Conservation (phyloP, 108 stramenopile genomes). For the Seminavis robusta region DNA sequence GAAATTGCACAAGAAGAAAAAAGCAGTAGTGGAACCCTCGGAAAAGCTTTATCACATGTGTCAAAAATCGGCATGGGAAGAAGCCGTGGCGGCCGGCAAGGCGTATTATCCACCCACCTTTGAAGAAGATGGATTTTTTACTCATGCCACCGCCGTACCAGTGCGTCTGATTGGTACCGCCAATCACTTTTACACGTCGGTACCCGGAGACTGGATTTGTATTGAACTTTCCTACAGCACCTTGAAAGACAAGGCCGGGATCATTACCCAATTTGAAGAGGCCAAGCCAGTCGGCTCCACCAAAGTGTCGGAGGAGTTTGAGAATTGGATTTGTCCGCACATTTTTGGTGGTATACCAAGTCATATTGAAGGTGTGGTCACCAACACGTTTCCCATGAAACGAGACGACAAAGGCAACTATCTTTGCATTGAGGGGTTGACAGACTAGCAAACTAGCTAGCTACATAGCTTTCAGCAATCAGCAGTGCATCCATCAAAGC, state of each 20-base stretch:
- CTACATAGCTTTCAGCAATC: too few species aligned
- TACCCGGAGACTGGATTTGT: slow-evolving; percentile 78
- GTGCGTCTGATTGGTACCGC: slow-evolving; percentile 60
- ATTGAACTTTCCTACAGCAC: slow-evolving; percentile 47
- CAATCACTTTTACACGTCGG: slow-evolving; percentile 76
- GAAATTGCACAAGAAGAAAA: not conserved
- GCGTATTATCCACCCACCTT: slow-evolving; percentile 89
- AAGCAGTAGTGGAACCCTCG: not conserved
- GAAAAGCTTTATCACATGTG: slow-evolving; percentile 79
- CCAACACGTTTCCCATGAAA: slow-evolving; percentile 52
- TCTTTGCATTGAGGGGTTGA: slow-evolving; percentile 58
- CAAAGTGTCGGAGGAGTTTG: slow-evolving; percentile 20
- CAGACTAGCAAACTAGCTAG: too few species aligned
- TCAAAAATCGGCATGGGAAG: slow-evolving; percentile 59
- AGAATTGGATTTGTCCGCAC: slow-evolving; percentile 64
- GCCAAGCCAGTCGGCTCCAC: slow-evolving; percentile 72
- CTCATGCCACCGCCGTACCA: slow-evolving; percentile 79
- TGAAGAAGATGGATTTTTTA: slow-evolving; percentile 67
- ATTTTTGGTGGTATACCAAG: slow-evolving; percentile 82
- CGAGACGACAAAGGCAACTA: slow-evolving; percentile 57
- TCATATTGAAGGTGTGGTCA: slow-evolving; percentile 51
- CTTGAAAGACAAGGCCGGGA: slow-evolving; percentile 49
- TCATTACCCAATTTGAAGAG: slow-evolving; percentile 62
- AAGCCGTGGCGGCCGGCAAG: slow-evolving; percentile 25
- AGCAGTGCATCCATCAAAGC: too few species aligned